Base-by-base conservation (phyloP, 163 green algal species). In the Chlorella variabilis region DNA sequence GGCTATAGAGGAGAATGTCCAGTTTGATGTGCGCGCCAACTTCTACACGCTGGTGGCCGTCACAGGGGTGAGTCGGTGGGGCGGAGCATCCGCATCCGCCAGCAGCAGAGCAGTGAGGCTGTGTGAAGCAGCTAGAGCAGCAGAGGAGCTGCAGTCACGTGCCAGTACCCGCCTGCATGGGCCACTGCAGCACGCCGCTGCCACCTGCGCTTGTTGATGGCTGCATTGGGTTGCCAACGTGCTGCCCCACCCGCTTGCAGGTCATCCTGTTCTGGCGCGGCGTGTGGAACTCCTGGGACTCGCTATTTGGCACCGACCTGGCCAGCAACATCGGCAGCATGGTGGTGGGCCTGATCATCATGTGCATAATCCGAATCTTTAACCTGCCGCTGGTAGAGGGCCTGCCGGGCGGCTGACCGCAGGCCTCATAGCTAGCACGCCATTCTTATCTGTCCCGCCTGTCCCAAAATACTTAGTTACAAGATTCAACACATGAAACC, bases 231-330 rank as follows among this genome's bases (percentile, higher is more conserved):
- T n/a, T n/a, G n/a, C n/a, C n/a, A n/a, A n/a, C n/a, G n/a, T n/a
- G n/a, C n/a, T n/a, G n/a, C n/a, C n/a, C n/a, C n/a, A n/a, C n/a
- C 29, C 41, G 3, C 6, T 25, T 48, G 27, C 45, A 48, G 29
- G 62, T 79, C 27, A 84, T 86, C 15, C 75, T 86, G 3, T 80
- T 75, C 42, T 83, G 81, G 75, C 39, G 75, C 4, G 81, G 81
- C 2, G 65, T 85, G 38, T 82, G 81, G 73, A 82, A 85, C 51
- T 56, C 49, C 0, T 85, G 80, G 73, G 39, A 89, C 77, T 71
- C 63, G 5, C 1, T 83, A 4, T 82, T 89, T 65, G 85, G 85
- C 39, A 71, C 82, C 17, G 75, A 56, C 2, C 67, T 87, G 3
- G 75, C 27, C 25, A 81, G 59, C 74, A 82, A 87, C 18, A 20